Evolutionary conservation across 176 grass and related monocot species (phyloP), one percentile per base, ranked within the genome.

Genomic region (Elaeis guineensis): DNA sequence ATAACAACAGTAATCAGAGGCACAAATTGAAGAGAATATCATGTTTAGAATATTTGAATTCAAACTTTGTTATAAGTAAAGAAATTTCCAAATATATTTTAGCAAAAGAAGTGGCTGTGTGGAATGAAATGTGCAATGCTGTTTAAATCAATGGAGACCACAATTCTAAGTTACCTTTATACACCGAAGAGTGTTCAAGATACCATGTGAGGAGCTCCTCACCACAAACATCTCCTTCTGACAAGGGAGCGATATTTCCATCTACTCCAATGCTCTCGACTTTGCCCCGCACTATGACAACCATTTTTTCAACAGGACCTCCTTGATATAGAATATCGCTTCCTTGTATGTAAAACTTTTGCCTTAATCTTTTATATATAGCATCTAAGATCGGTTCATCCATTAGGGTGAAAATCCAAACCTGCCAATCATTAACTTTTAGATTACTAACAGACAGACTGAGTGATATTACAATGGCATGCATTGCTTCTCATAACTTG

Each of bases 221-320:
- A 54, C 52, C 52, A 54, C 52, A 54, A 54, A 54, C 52, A 18
- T 54, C 52, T 54, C 52, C 52, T 19, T 54, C 52, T 7, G 52
- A 54, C 18, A 54, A 18, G 19, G 17, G 52, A 54, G 6, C 19
- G 20, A 20, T 54, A 19, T 19, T 54, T 18, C 17, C 52, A 20
- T 54, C 52, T 19, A 7, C 17, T 18, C 18, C 17, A 19, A 19
- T 54, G 52, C 52, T 54, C 19, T 54, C 52, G 21, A 19, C 52
- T 19, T 54, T 19, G 19, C 52, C 52, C 19, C 52, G 52, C 52
- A 54, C 52, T 54, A 54, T 54, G 52, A 54, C 21, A 54, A 54
- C 52, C 17, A 54, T 54, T 19, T 54, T 54, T 54, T 54, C 52
- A 54, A 19, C 6, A 19, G 52, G 52, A 54, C 52, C 52, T 54